A percentile compares a stretch with the other conserved stretches of the same genome.
Evolutionary conservation across 495 filamentous ascomycete genomes (phyloP).

Genomic region (Parathielavia appendiculata): DNA sequence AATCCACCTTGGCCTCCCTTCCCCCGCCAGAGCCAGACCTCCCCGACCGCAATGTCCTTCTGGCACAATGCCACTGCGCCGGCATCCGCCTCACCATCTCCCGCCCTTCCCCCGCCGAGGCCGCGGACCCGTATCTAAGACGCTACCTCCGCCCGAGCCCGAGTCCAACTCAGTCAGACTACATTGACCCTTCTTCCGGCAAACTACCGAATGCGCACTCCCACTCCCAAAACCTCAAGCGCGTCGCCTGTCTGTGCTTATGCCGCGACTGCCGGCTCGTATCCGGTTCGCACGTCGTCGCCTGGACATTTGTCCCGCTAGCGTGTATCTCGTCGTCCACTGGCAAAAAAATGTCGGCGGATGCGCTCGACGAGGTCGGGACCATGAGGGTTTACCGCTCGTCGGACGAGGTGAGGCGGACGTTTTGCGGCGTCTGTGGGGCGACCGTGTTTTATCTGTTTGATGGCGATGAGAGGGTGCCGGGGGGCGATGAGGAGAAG

Average conservation of each 20-base stretch:
- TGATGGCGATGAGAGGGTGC: not conserved
- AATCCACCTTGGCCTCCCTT: slow-evolving; percentile 19
- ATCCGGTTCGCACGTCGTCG: slow-evolving; percentile 55
- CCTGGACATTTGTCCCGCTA: slow-evolving; percentile 60
- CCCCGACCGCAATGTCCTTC: slow-evolving; percentile 28
- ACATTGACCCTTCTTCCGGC: not conserved
- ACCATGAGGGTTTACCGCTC: slow-evolving; percentile 53
- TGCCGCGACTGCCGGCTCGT: slow-evolving; percentile 55
- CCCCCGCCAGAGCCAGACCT: slow-evolving; percentile 5
- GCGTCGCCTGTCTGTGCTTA: slow-evolving; percentile 54
- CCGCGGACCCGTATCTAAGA: slow-evolving; percentile 5
- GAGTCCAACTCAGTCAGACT: not conserved
- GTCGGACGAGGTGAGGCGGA: slow-evolving; percentile 47
- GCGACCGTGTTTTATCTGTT: slow-evolving; percentile 51
- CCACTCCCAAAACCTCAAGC: slow-evolving; percentile 40
- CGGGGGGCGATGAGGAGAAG: not conserved
- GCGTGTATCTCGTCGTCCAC: slow-evolving; percentile 43
- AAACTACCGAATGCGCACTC: not conserved
- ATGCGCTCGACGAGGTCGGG: slow-evolving; percentile 38
- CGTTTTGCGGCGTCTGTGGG: slow-evolving; percentile 60
- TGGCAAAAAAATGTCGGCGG: slow-evolving; percentile 27
- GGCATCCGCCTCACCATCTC: slow-evolving; percentile 43
- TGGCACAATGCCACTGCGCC: slow-evolving; percentile 40
- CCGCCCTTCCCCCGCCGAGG: slow-evolving; percentile 26
- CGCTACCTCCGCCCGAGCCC: slow-evolving; percentile 18